Evolutionary conservation across 495 filamentous ascomycete genomes (phyloP).

Genomic region (Evernia prunastri): DNA sequence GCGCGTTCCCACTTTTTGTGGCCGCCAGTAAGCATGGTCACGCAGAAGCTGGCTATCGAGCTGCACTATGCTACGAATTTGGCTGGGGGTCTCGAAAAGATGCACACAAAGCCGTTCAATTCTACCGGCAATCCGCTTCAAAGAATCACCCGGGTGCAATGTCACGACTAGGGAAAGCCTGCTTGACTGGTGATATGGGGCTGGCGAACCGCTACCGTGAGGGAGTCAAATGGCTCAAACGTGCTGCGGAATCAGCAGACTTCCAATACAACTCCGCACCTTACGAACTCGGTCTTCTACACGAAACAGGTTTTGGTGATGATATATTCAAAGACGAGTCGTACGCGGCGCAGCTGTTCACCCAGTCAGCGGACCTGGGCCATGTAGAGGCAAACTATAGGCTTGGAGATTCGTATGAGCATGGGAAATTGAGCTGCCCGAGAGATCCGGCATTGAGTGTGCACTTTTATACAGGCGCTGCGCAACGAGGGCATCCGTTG

Average conservation of each 20-base stretch:
- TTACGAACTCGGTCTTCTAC: constrained; percentile 81
- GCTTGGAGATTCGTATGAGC: constrained; percentile 95
- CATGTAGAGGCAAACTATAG: constrained; percentile 76
- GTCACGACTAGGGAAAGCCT: constrained; percentile 84
- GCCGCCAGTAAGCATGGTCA: constrained; percentile 96
- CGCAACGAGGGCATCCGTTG: constrained; percentile 70
- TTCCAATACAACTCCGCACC: constrained; percentile 86
- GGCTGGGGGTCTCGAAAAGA: constrained; percentile 93
- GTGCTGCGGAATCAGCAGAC: constrained; percentile 83
- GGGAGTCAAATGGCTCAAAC: constrained; percentile 94
- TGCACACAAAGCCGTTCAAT: constrained; percentile 83
- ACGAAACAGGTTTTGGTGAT: constrained; percentile 83
- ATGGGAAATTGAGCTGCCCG: constrained; percentile 80
- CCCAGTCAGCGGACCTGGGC: constrained; percentile 86
- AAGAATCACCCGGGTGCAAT: constrained; percentile 95
- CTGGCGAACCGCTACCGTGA: constrained; percentile 78
- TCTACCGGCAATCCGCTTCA: constrained; percentile 80
- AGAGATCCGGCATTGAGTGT: constrained; percentile 88
- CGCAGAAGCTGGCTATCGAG: constrained; percentile 89
- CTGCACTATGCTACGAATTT: constrained; percentile 94
- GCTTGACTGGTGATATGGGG: constrained; percentile 81
- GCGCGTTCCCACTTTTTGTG: constrained; percentile 85
- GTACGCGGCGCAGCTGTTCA: constrained; percentile 92
- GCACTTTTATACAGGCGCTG: constrained; percentile 93
- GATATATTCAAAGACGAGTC: constrained; percentile 84